Evolutionary conservation across 805 yeast species (phyloP).

Genomic region (Wickerhamomyces silvicola): DNA sequence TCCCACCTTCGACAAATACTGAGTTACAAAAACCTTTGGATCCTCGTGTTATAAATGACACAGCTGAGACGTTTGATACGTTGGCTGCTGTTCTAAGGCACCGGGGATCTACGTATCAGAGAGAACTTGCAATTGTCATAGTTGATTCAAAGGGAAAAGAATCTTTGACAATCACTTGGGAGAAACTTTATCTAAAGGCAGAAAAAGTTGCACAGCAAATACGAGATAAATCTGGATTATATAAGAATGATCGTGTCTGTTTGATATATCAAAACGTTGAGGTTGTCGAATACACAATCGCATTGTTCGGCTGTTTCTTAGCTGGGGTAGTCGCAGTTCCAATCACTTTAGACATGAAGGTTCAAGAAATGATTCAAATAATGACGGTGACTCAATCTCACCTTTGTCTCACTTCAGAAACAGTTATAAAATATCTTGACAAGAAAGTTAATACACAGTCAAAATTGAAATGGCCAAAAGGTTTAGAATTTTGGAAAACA

Average conservation of each 20-base stretch:
- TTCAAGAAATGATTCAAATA: constrained; percentile 64
- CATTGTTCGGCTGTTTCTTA: constrained; percentile 84
- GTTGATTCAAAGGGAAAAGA: constrained; percentile 83
- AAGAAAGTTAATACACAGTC: constrained; percentile 41
- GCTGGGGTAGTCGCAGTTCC: constrained; percentile 97
- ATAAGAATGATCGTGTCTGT: constrained; percentile 78
- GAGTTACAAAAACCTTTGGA: constrained; percentile 41
- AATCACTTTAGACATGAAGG: constrained; percentile 64
- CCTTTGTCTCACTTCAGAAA: constrained; percentile 73
- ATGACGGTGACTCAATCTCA: constrained; percentile 71
- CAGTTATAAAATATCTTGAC: constrained; percentile 70
- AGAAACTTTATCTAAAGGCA: constrained; percentile 71
- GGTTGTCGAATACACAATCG: constrained; percentile 77
- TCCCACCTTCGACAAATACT: constrained; percentile 24
- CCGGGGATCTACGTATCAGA: constrained; percentile 59
- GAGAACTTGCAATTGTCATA: constrained; percentile 64
- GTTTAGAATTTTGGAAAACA: constrained; percentile 73
- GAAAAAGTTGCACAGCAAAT: constrained; percentile 86
- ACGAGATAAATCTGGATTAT: constrained; percentile 62
- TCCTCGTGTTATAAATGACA: constrained; percentile 44
- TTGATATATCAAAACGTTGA: constrained; percentile 80
- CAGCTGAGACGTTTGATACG: constrained; percentile 45
- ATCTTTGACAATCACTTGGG: constrained; percentile 75
- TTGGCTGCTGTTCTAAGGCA: constrained; percentile 67
- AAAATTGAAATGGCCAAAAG: constrained; percentile 63